Base-by-base conservation (phyloP, 495 filamentous ascomycete genomes). In the Lasiosphaeria ovina region DNA sequence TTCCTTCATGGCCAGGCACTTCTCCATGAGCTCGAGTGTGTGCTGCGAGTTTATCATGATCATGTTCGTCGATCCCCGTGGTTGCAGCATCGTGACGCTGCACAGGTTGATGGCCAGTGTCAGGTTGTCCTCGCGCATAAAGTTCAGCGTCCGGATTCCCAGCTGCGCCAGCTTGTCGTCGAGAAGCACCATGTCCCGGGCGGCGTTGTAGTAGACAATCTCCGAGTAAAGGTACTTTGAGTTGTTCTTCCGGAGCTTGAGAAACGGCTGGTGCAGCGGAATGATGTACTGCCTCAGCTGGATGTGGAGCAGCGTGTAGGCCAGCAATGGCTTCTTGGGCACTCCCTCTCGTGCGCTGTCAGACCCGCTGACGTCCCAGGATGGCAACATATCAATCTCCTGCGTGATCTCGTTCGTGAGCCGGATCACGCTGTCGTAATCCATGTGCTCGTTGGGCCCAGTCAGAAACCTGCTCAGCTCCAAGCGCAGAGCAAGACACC, bases 31-130 rank as follows among this genome's bases (percentile, higher is more conserved):
- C 53, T 76, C 68, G 47, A 78, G 61, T 4, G 72, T 78, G 62
- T 77, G 69, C 59, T 75, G 70, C n/a, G 69, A 72, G 57, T 76
- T 77, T 61, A 73, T 72, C 69, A 76, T 74, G 58, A 75, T 72
- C 65, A 76, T 72, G 67, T 73, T 78, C 40, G 70, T 76, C 12
- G 69, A 72, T 6, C 66, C 73, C 65, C 72, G 69, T n/a, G 78
- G 78, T 59, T 81, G 79, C 24, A 79, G 76, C 63, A 81, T 72
- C 12, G 78, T 76, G 51, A 81, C 72, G 57, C 74, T 76, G 69
- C 73, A 76, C 36, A 79, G 70, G 57, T 74, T 77, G 63, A 79
- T 76, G 45, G 76, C 70, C 31, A 76, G 65, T 0, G 76, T 72
- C 17, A 79, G 58, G 10, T 66, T 60, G 55, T 79, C 77, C 54